Evolutionary conservation across 2,329 filamentous ascomycete genomes (phyloP), one percentile per base, ranked within the genome.

Genomic region (Penicillium digitatum): DNA sequence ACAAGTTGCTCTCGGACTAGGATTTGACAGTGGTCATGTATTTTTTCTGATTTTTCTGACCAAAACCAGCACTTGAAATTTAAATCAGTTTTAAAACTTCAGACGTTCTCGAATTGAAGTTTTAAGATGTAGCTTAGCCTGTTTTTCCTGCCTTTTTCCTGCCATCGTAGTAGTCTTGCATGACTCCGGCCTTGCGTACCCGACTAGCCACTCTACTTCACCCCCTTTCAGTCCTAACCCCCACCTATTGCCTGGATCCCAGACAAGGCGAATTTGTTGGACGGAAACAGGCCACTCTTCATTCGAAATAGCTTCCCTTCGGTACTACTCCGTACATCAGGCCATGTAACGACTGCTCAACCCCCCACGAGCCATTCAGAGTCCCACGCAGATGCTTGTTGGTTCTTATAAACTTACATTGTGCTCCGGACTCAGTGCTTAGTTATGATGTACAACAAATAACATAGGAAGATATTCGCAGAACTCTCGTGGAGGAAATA

Each of bases 41-140:
- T 27, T 37, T 52, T 40, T n/a, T n/a, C n/a, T n/a, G n/a, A n/a
- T n/a, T n/a, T n/a, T n/a, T n/a, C n/a, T n/a, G n/a, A n/a, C 48
- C 44, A 39, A 49, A 49, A 29, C 32, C 49, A 53, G 56, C 44
- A 46, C 24, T 56, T 58, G 48, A 52, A 35, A 52, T 55, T 53
- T 34, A 37, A 58, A 48, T 56, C 39, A 45, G 9, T 37, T 55
- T 44, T 20, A 47, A 47, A 46, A 42, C 7, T 48, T 53, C 38
- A 32, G 11, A 24, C 20, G 9, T 11, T 18, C 31, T 26, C 34
- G 12, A 7, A 10, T 32, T 32, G 3, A 34, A 12, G n/a, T 14
- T 16, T 20, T 31, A 39, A 39, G 24, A 32, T 20, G 26, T 43
- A 43, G 20, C 39, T n/a, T 16, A 27, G 27, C 37, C 18, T 22